Evolutionary conservation across 345 rosid genomes (phyloP), one percentile per base, ranked within the genome.

Genomic region (thale cress (Arabidopsis thaliana)): DNA sequence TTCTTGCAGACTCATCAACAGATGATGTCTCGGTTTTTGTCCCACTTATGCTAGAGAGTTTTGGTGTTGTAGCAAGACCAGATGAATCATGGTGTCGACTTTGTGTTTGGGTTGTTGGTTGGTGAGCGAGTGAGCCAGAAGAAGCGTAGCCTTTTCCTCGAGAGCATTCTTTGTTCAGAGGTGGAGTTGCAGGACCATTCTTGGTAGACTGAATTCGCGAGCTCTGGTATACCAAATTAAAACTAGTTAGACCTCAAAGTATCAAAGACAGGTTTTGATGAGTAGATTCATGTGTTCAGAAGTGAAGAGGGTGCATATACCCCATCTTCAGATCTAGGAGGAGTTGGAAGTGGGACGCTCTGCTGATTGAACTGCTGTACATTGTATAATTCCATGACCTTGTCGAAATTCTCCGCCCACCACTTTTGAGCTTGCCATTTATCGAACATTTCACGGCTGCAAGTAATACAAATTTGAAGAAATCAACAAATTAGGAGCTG

Each of bases 391-490:
- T 95, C 99, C 97, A 90, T 83, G 72, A 95, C 90, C 81, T 89
- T 95, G 37, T 95, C 97, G 14, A 82, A 89, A 79, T 90, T 95
- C 78, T 95, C 96, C 3, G 84, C 84, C 99, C 99, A 95, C 99
- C 99, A 95, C 59, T 85, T 89, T 81, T 95, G 97, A 78, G 99
- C 97, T 90, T 95, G 96, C 87, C 87, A 86, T 81, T 95, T 95
- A 83, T 92, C 85, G 69, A 95, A 92, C 91, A 91, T 84, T 76
- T 92, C 99, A 22, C 97, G 97, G 71, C 99, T 95, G 83, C 71
- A 74, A 59, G 78, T 81, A 81, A 36, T 25, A 23, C 56, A 61
- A 61, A 7, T 68, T 41, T 24, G 1, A 13, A 53, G 48, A 63
- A 61, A 56, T 16, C 41, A 59, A 44, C 32, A 30, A 42, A 68